Evolutionary conservation across 352 stramenopile species (phyloP).

Genomic region (Nothophytophthora sp.): DNA sequence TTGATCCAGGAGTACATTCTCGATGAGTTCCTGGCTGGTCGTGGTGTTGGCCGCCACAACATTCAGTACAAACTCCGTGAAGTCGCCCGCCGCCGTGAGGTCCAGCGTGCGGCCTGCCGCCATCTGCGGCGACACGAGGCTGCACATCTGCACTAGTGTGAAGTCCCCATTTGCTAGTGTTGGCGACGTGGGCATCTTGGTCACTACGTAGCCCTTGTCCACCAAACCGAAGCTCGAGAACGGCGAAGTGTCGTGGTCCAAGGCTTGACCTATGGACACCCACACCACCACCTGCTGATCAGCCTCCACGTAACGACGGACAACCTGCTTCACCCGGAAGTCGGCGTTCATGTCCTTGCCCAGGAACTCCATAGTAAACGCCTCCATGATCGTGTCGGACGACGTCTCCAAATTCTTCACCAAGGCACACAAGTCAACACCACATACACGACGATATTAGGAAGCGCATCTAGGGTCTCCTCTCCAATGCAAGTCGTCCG

Average conservation of each 20-base stretch:
- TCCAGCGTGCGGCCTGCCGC: constrained; percentile 26
- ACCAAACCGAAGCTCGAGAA: constrained; percentile 42
- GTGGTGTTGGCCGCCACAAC: constrained; percentile 39
- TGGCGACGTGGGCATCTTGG: constrained; percentile 38
- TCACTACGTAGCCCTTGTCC: constrained; percentile 65
- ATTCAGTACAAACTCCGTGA: constrained; percentile 57
- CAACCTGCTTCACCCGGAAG: constrained; percentile 38
- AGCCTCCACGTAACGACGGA: constrained; percentile 33
- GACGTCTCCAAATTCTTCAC: constrained; percentile 21
- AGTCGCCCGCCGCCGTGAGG: constrained; percentile 34
- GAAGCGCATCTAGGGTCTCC: neutral
- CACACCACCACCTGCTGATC: constrained; percentile 48
- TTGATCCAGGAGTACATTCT: constrained; percentile 49
- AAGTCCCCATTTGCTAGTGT: constrained; percentile 20
- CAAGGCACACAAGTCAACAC: neutral
- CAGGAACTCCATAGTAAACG: constrained; percentile 40
- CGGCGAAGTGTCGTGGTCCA: constrained; percentile 29
- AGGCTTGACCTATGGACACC: constrained; percentile 29
- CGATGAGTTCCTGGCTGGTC: constrained; percentile 54
- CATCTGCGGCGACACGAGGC: constrained; percentile 54
- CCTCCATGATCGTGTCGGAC: constrained; percentile 49
- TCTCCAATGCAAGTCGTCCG: neutral
- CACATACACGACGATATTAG: constrained; percentile 7
- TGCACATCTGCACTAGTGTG: constrained; percentile 58
- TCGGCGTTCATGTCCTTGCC: constrained; percentile 33